A percentile compares a stretch with the other conserved stretches of the same genome.
Conservation (phyloP, 1,139 yeast species). For the Pichia sp. region DNA sequence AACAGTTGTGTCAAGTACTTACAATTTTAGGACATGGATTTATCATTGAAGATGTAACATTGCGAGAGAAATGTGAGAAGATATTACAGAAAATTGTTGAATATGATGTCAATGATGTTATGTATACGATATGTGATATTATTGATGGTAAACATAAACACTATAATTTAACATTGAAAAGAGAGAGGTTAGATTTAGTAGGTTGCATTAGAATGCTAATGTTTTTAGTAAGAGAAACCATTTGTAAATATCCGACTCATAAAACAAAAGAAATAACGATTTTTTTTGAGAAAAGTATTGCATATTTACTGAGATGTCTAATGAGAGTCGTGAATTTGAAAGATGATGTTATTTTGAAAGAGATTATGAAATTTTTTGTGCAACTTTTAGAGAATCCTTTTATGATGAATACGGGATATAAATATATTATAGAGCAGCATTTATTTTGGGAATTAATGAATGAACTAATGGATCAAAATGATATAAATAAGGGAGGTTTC, state of each 20-base stretch:
- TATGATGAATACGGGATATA: conserved; percentile 9
- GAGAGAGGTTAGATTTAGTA: not conserved
- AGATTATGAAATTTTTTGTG: conserved; percentile 15
- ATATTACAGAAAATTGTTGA: not conserved
- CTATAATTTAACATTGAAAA: not conserved
- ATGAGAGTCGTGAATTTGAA: conserved; percentile 8
- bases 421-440: conserved; percentile 13
- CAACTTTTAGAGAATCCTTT: conserved; percentile 16
- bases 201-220: not conserved
- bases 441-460: conserved; percentile 18
- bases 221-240: not conserved
- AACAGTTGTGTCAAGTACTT: conserved; percentile 8
- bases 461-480: not conserved
- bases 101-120: conserved; percentile 19
- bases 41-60: conserved; percentile 15
- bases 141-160: conserved; percentile 24
- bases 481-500: conserved; percentile 4
- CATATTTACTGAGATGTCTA: conserved; percentile 14
- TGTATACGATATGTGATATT: conserved; percentile 33
- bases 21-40: conserved; percentile 17
- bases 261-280: conserved; percentile 9
- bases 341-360: conserved; percentile 11
- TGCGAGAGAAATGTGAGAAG: not conserved
- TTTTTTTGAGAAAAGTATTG: not conserved
- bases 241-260: not conserved